These are phyloP conservation scores for Penicillium paneum DNA, from an alignment of 2,329 filamentous ascomycete genomes.

Conservation along the genomic window DNA sequence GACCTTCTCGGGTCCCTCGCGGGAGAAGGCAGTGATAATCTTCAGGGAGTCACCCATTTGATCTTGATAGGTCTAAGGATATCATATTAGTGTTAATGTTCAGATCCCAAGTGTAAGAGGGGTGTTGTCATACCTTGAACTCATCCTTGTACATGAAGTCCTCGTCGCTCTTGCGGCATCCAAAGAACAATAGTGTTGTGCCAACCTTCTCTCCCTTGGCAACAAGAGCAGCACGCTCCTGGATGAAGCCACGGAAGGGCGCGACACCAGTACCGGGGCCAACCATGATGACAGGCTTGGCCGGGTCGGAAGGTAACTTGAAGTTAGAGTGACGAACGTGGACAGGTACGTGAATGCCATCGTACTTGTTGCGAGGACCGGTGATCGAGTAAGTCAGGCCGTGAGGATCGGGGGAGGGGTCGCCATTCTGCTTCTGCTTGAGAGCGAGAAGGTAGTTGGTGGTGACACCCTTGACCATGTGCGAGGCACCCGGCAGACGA, in stretches of 20 bases:
- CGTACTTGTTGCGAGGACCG: conserved; percentile 94
- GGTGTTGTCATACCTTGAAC: conserved; percentile 70
- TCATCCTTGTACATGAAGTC: conserved; percentile 91
- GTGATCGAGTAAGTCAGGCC: conserved; percentile 81
- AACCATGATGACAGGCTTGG: conserved; percentile 92
- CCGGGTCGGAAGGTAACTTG: conserved; percentile 93
- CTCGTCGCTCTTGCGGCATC: conserved; percentile 81
- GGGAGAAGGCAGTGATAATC: conserved; percentile 92
- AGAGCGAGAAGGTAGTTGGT: conserved; percentile 95
- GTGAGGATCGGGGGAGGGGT: conserved; percentile 73
- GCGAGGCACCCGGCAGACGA: conserved; percentile 69
- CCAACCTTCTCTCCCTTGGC: conserved; percentile 78
- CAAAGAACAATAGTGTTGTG: conserved; percentile 88
- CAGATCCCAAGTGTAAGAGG: not conserved
- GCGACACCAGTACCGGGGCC: conserved; percentile 95
- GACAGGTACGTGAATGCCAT: conserved; percentile 89
- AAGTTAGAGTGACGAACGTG: conserved; percentile 98
- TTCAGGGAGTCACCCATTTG: conserved; percentile 84
- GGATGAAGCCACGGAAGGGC: conserved; percentile 91
- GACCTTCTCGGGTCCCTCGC: conserved; percentile 80
- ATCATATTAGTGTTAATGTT: conserved; percentile 24
- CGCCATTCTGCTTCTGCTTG: conserved; percentile 94
- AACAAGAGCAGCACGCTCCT: conserved; percentile 83
- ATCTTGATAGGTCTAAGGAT: conserved; percentile 70
- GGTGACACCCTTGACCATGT: conserved; percentile 86